These are phyloP conservation scores for Schizosaccharomyces japonicus DNA, from an alignment of 805 yeast species.

Conservation along the genomic window DNA sequence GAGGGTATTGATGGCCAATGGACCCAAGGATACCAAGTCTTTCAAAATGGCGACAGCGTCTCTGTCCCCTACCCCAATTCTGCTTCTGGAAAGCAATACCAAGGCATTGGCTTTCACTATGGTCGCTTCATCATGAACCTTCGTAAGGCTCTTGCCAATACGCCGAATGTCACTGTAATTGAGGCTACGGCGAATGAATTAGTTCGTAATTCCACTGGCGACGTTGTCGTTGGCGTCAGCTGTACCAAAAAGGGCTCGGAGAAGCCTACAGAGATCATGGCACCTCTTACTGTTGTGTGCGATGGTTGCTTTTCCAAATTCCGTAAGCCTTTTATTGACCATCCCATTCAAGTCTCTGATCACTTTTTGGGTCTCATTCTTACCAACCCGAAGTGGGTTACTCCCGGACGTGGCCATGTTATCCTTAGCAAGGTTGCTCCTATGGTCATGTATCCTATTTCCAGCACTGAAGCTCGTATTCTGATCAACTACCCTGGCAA, in stretches of 20 bases:
- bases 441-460: constrained; percentile 65
- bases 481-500: constrained; percentile 63
- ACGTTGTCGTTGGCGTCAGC: constrained; percentile 51
- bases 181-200: constrained; percentile 66
- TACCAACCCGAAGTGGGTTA: constrained; percentile 51
- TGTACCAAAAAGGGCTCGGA: constrained; percentile 17
- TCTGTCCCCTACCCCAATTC: constrained; percentile 41
- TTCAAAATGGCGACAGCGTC: constrained; percentile 34
- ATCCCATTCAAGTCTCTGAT: constrained; percentile 47
- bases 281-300: constrained; percentile 50
- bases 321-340: constrained; percentile 45
- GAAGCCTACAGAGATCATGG: constrained; percentile 25
- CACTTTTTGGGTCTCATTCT: constrained; percentile 71
- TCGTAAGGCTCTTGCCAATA: constrained; percentile 40
- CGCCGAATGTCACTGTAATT: constrained; percentile 40
- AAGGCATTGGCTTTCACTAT: constrained; percentile 68
- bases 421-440: constrained; percentile 73
- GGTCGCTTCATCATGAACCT: constrained; percentile 66
- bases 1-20: constrained; percentile 56
- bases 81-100: constrained; percentile 4
- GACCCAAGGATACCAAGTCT: constrained; percentile 59
- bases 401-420: constrained; percentile 66
- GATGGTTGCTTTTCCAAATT: constrained; percentile 91
- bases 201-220: constrained; percentile 27
- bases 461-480: constrained; percentile 61